A percentile compares a stretch with the other conserved stretches of the same genome.
These are phyloP conservation scores for Talaromyces marneffei DNA, from an alignment of 2,329 filamentous ascomycete genomes.

Conservation along the genomic window DNA sequence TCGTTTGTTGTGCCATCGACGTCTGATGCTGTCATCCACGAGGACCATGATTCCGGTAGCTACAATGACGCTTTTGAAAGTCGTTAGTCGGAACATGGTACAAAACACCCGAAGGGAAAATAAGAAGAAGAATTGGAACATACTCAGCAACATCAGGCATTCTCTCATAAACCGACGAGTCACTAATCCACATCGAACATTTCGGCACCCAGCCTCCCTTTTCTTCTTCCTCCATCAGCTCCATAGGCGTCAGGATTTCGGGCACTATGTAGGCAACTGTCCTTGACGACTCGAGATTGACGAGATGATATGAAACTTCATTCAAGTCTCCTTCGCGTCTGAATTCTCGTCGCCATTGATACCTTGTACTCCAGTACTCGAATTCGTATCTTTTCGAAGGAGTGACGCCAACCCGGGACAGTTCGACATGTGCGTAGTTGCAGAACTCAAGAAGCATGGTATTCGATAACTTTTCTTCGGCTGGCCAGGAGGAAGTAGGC, in stretches of 20 bases:
- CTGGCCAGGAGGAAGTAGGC: background rate
- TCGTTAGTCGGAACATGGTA: background rate
- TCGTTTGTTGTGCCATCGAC: conserved; percentile 60
- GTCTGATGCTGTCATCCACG: conserved; percentile 85
- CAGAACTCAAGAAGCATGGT: conserved; percentile 88
- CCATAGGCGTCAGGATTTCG: conserved; percentile 64
- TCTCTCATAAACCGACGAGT: conserved; percentile 61
- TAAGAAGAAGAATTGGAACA: conserved; percentile 33
- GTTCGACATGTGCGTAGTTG: conserved; percentile 89
- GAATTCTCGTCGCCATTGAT: conserved; percentile 72
- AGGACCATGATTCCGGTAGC: conserved; percentile 83
- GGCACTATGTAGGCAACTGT: conserved; percentile 81
- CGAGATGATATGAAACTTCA: conserved; percentile 71
- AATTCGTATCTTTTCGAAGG: conserved; percentile 77
- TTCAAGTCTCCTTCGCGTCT: conserved; percentile 60
- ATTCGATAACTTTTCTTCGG: conserved; percentile 57
- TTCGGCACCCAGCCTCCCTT: conserved; percentile 88
- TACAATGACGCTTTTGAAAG: conserved; percentile 64
- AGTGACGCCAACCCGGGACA: conserved; percentile 63
- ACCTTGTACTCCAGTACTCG: conserved; percentile 84
- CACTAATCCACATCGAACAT: conserved; percentile 84
- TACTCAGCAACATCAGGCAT: conserved; percentile 83
- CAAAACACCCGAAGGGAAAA: too few relatives aligned
- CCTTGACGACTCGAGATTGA: conserved; percentile 58
- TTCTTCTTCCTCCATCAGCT: conserved; percentile 64